Evolutionary conservation across 192 early-diverging fungal species (phyloP), one percentile per base, ranked within the genome.

Genomic region (Rhizophagus sp.): DNA sequence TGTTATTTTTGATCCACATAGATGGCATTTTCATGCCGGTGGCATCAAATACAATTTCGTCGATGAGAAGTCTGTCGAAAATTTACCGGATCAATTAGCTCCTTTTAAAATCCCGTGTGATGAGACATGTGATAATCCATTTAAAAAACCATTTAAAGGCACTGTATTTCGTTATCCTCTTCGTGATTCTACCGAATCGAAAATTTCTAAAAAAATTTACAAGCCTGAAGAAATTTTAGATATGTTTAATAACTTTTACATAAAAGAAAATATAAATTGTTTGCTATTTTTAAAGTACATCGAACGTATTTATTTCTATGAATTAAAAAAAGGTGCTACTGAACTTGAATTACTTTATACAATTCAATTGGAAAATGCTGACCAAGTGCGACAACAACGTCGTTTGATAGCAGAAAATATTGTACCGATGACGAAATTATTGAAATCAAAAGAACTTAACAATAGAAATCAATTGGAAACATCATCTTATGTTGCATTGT

Each of bases 101-200:
- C 6, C 79, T 4, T 85, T 57, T 6, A 19, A 19, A 57, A 57
- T 57, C 52, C 17, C 15, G 2, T 57, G 52, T 19, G 19, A 57
- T 57, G 30, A 30, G 30, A 30, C 30, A 30, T 30, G 30, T 30
- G 30, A 30, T 30, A 1, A 30, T 30, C 30, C 30, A 30, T 30
- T 30, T 30, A 30, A 30, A 30, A 17, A 57, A 22, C 3, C 17
- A n/a, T 57, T 57, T n/a, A 19, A 57, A 8, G 85, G 85, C 25
- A 86, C 85, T 1, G 63, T 86, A 3, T 86, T 86, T 30, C 78
- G 85, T 3, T 85, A 83, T 65, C 84, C 85, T 9, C 70, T 86
- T 11, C 83, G 84, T 36, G 34, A 84, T 47, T 78, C 0, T 30
- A 30, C 30, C 1, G 30, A 13, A 2, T 86, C 85, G 0, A 4